Conservation (phyloP, 2,329 filamentous ascomycete genomes). For the Blastomyces gilchristii region DNA sequence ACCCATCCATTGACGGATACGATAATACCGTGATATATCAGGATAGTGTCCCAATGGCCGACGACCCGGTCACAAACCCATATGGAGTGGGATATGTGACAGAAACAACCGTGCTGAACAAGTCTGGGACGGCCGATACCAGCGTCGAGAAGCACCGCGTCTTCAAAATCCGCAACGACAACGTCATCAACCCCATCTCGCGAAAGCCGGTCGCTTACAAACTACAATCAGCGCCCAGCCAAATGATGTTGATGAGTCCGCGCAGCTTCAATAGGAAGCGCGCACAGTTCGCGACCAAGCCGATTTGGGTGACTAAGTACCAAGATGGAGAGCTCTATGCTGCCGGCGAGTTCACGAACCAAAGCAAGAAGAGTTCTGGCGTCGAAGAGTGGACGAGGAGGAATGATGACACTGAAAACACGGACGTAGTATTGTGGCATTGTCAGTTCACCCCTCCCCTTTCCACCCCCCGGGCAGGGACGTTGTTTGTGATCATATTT, state of each 20-base stretch:
- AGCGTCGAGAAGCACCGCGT: conserved; percentile 40
- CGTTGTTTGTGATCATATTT: background rate
- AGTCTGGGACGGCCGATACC: conserved; percentile 41
- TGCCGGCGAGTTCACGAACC: conserved; percentile 48
- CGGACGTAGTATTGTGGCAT: conserved; percentile 33
- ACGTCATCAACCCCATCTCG: conserved; percentile 44
- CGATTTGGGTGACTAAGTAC: conserved; percentile 48
- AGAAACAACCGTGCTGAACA: conserved; percentile 38
- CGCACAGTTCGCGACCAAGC: conserved; percentile 46
- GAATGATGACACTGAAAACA: conserved; percentile 40
- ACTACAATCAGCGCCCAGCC: conserved; percentile 46
- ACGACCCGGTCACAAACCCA: conserved; percentile 42
- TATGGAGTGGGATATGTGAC: conserved; percentile 44
- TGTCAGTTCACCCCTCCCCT: conserved; percentile 20
- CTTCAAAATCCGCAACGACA: conserved; percentile 50
- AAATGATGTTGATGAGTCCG: conserved; percentile 46
- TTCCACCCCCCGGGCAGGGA: no score
- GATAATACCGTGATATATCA: conserved; percentile 48
- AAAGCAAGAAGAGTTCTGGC: conserved; percentile 44
- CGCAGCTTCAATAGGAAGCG: conserved; percentile 40
- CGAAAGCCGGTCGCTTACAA: conserved; percentile 48
- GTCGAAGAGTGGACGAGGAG: conserved; percentile 44
- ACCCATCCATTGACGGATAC: conserved; percentile 52
- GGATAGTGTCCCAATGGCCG: conserved; percentile 51
- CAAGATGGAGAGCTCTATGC: conserved; percentile 44